phyloP scores from a whole-genome alignment of 179 eudicot genomes.

The Actinidia arguta region DNA sequence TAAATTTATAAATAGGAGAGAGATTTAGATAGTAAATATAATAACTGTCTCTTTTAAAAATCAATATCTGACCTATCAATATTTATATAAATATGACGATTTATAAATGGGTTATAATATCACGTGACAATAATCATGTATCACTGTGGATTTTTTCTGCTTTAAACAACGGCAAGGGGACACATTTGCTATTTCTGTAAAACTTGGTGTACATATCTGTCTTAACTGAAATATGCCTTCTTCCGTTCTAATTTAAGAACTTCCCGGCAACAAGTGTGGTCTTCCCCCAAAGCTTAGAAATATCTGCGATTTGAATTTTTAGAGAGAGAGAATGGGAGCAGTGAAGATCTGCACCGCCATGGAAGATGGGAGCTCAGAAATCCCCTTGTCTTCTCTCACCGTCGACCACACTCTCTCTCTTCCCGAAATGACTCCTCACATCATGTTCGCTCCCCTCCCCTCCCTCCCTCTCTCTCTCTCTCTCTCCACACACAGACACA shows the following conservation, averaged over 20 bases:
- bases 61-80: too few relatives aligned
- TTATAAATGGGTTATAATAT: too few relatives aligned
- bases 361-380: slow-evolving; percentile 48
- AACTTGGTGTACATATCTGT: not conserved
- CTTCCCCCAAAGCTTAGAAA: not conserved
- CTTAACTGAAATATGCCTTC: not conserved
- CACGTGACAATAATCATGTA: too few relatives aligned
- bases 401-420: slow-evolving; percentile 82
- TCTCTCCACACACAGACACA: not conserved
- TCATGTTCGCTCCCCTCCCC: slow-evolving; percentile 50
- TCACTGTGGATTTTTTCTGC: too few relatives aligned
- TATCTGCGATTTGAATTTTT: slow-evolving; percentile 2
- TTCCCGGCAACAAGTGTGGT: slow-evolving; percentile 17
- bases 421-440: slow-evolving; percentile 62
- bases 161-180: not conserved
- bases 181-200: not conserved
- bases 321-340: slow-evolving; percentile 43
- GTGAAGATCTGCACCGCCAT: slow-evolving; percentile 65
- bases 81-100: too few relatives aligned
- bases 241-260: not conserved
- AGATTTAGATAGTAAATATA: too few relatives aligned
- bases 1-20: too few relatives aligned
- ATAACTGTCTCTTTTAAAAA: too few relatives aligned
- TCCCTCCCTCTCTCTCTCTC: slow-evolving; percentile 7
- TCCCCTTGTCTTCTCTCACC: slow-evolving; percentile 59